These are phyloP conservation scores for Dioszegia crocea DNA, from an alignment of 768 basidiomycete genomes.

Conservation along the genomic window DNA sequence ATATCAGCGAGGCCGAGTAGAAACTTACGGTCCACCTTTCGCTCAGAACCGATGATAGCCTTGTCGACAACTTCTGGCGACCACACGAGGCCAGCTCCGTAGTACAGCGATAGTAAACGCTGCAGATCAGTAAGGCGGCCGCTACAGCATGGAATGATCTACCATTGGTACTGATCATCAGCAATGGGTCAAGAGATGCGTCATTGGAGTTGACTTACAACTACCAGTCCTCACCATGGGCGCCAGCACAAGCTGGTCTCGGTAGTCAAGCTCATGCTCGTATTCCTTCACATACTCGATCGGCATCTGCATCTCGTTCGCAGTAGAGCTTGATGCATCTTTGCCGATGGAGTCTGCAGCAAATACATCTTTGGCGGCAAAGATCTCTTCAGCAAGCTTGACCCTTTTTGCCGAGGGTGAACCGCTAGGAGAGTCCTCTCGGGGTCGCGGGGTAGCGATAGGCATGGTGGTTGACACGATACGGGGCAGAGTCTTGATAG, in stretches of 20 bases:
- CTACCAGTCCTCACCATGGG: slow-evolving; percentile 97
- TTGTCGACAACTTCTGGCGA: slow-evolving; percentile 94
- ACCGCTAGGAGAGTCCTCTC: neutral
- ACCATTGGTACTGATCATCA: slow-evolving; percentile 64
- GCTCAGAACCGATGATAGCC: slow-evolving; percentile 79
- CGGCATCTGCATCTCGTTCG: slow-evolving; percentile 28
- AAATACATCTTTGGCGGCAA: slow-evolving; percentile 20
- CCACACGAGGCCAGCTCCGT: slow-evolving; percentile 93
- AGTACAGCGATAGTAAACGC: slow-evolving; percentile 77
- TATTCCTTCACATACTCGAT: slow-evolving; percentile 36
- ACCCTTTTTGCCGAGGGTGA: neutral
- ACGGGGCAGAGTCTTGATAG: neutral
- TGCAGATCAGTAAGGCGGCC: slow-evolving; percentile 10
- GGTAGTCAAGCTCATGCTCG: slow-evolving; percentile 58
- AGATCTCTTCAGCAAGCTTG: neutral
- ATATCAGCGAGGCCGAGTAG: slow-evolving; percentile 5
- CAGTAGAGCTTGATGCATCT: no score
- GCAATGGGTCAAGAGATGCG: no score
- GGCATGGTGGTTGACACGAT: neutral
- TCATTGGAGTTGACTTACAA: slow-evolving; percentile 29
- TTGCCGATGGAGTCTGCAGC: no score
- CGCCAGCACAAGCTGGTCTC: slow-evolving; percentile 86
- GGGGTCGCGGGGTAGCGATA: neutral
- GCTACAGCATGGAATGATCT: slow-evolving; percentile 1
- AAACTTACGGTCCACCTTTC: slow-evolving; percentile 80